Evolutionary conservation across 805 yeast species (phyloP).

Genomic region (Blastobotrys americana): DNA sequence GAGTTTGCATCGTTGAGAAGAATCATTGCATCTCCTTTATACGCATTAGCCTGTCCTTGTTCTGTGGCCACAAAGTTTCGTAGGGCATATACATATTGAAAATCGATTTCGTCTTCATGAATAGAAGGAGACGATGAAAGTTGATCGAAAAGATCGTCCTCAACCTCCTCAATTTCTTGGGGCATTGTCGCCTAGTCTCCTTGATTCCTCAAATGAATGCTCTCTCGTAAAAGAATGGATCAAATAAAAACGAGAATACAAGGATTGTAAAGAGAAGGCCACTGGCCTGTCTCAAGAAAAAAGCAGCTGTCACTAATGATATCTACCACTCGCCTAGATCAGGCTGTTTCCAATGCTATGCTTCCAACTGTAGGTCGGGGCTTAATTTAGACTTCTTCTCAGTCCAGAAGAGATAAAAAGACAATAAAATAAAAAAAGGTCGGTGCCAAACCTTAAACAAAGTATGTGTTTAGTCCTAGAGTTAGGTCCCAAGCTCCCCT

Average conservation of each 20-base stretch:
- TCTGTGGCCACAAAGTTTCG: constrained; percentile 89
- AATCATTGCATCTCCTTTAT: constrained; percentile 74
- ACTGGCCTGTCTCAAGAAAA: background rate
- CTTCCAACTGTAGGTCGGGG: too few relatives aligned
- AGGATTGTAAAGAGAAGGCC: background rate
- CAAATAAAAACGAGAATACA: background rate
- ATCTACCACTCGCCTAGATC: background rate
- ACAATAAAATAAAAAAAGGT: too few relatives aligned
- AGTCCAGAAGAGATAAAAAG: too few relatives aligned
- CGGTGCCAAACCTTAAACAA: too few relatives aligned
- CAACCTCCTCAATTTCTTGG: constrained; percentile 21
- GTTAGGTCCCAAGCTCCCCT: too few relatives aligned
- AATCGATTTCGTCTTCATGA: constrained; percentile 56
- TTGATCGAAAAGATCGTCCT: constrained; percentile 28
- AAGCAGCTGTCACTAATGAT: background rate
- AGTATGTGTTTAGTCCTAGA: too few relatives aligned
- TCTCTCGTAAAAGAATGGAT: background rate
- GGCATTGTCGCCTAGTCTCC: too few relatives aligned
- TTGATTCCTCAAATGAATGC: too few relatives aligned
- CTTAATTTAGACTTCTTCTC: too few relatives aligned
- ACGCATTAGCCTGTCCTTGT: constrained; percentile 77
- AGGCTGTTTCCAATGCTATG: too few relatives aligned
- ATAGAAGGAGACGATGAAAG: constrained; percentile 64
- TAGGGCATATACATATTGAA: constrained; percentile 75
- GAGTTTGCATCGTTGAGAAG: constrained; percentile 82